A percentile compares a stretch with the other conserved stretches of the same genome.
Conservation (phyloP, 2,329 filamentous ascomycete genomes). For the Hymenoscyphus occultus region DNA sequence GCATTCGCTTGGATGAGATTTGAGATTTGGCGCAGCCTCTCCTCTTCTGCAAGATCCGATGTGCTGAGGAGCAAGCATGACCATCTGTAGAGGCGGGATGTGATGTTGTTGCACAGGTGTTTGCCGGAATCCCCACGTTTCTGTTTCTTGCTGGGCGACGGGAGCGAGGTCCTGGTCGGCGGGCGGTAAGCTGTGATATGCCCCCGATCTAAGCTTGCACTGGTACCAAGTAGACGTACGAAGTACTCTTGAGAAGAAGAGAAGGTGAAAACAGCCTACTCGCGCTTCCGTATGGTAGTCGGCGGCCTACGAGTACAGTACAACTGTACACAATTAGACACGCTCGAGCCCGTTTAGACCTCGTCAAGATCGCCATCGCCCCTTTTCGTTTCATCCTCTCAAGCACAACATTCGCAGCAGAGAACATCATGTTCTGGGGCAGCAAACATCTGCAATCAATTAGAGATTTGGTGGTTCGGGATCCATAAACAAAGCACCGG, state of each 20-base stretch:
- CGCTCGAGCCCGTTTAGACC: neutral
- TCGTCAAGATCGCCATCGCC: neutral
- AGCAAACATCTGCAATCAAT: neutral
- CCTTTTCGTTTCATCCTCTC: slow-evolving; percentile 1
- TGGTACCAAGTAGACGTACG: neutral
- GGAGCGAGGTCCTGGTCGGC: neutral
- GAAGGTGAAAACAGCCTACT: neutral
- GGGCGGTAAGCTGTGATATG: neutral
- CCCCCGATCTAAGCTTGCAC: neutral
- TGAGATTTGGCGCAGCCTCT: no score
- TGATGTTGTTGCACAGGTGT: neutral
- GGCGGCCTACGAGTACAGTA: no score
- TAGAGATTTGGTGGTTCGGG: neutral
- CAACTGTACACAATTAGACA: neutral
- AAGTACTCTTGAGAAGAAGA: neutral
- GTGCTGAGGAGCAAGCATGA: no score
- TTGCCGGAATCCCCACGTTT: slow-evolving; percentile 2
- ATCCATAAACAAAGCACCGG: neutral
- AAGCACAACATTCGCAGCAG: neutral
- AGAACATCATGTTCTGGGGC: neutral
- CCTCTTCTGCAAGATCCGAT: no score
- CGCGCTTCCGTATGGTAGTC: no score
- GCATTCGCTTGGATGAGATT: no score
- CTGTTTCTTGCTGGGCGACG: neutral
- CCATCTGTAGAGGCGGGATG: neutral